These are phyloP conservation scores for Podaxis sp. DNA, from an alignment of 768 basidiomycete species.

Conservation along the genomic window DNA sequence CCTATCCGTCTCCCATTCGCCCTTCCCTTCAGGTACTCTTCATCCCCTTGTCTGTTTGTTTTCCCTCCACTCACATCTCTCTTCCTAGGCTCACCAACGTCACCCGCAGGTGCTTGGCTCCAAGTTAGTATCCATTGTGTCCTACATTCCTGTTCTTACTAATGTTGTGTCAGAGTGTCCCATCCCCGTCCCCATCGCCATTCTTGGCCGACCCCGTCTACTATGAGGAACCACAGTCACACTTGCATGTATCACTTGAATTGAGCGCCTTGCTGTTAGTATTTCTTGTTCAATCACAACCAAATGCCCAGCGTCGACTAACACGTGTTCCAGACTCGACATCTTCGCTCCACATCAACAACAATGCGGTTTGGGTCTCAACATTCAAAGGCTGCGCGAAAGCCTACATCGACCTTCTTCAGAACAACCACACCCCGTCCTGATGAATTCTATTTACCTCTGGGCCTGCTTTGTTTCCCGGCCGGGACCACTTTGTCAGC, in stretches of 20 bases:
- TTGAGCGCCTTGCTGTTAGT: slow-evolving; percentile 67
- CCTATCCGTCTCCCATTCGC: slow-evolving; percentile 55
- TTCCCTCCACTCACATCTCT: slow-evolving; percentile 1
- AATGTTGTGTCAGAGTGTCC: slow-evolving; percentile 29
- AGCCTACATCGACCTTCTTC: slow-evolving; percentile 49
- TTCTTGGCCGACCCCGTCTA: slow-evolving; percentile 40
- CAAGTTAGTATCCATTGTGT: slow-evolving; percentile 27
- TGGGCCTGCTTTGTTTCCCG: slow-evolving; percentile 83
- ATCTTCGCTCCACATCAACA: slow-evolving; percentile 74
- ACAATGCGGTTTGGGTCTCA: slow-evolving; percentile 70
- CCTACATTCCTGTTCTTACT: slow-evolving; percentile 9
- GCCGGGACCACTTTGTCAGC: slow-evolving; percentile 64
- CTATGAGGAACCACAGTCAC: slow-evolving; percentile 49
- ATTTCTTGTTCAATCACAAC: not conserved
- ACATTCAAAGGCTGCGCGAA: slow-evolving; percentile 64
- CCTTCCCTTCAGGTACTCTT: slow-evolving; percentile 51
- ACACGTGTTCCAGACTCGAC: slow-evolving; percentile 51
- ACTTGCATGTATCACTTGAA: slow-evolving; percentile 52
- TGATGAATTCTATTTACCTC: slow-evolving; percentile 80
- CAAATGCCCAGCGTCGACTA: slow-evolving; percentile 17
- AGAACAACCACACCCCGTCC: slow-evolving; percentile 71
- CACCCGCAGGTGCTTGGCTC: slow-evolving; percentile 53
- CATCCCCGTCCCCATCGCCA: slow-evolving; percentile 53
- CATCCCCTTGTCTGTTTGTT: not conserved
- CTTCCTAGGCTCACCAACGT: slow-evolving; percentile 41